Evolutionary conservation across 768 basidiomycete species (phyloP), one percentile per base, ranked within the genome.

Genomic region (Tulasnella sp.): DNA sequence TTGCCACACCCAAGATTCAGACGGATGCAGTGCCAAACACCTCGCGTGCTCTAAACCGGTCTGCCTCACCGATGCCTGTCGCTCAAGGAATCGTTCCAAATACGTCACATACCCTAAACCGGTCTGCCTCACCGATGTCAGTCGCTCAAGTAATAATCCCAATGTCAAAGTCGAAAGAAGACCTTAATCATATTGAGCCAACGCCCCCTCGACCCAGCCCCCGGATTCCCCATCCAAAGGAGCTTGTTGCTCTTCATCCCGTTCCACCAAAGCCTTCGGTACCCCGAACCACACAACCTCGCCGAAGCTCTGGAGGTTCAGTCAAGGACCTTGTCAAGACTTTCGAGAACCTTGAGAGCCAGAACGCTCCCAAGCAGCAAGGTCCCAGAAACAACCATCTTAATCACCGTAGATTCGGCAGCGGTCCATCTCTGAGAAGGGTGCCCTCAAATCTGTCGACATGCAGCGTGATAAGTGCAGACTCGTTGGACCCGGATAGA

Each of bases 241-340:
- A 72, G 34, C 58, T 74, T 16, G 81, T 81, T 46, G 28, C 69
- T 44, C 74, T 81, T 20, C 5, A 80, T 75, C 81, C 79, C 74
- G 81, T 81, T 24, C 72, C 72, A 24, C 74, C 34, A 34, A 58
- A 31, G 69, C 41, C 41, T 31, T 34, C 41, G 16, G 40, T 6
- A 44, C 3, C 54, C 64, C 80, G 34, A 31, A 34, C 28, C n/a
- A 79, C 24, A n/a, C 42, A 50, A 31, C 80, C 80, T 28, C 80
- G 80, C 34, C 78, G 80, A 34, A 76, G 79, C 81, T 82, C 81
- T 22, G 73, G 42, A n/a, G 46, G 81, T n/a, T 82, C 81, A 20
- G 81, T 82, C 34, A 81, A 81, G 28, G 81, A 82, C 46, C 81
- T 82, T 44, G 75, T 82, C 80, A 50, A 64, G 69, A 72, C 44